Percentiles rank a stretch among this genome's conserved stretches.
phyloP scores from a whole-genome alignment of 129 eudicot species.

The Silybum marianum region DNA sequence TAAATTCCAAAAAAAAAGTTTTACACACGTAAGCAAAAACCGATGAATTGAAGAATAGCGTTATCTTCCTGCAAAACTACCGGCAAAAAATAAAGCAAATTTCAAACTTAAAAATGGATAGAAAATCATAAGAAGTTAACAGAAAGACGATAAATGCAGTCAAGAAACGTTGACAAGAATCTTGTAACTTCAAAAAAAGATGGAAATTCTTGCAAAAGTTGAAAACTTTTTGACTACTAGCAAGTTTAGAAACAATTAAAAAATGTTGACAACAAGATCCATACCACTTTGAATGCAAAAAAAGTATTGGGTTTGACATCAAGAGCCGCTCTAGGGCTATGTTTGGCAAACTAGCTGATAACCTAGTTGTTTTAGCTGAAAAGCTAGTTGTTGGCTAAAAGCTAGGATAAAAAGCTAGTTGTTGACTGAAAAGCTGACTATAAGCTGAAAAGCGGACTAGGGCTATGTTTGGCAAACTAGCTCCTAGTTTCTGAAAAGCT shows the following conservation, averaged over 20 bases:
- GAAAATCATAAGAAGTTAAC: not conserved
- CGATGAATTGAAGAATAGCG: not conserved
- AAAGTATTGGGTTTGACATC: not conserved
- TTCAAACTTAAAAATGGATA: not conserved
- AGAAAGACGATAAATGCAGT: not conserved
- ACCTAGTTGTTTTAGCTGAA: too few relatives aligned
- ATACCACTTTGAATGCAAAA: not conserved
- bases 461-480: not conserved
- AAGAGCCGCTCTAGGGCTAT: not conserved
- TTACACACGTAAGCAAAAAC: not conserved
- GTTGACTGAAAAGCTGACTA: not conserved
- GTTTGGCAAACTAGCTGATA: not conserved
- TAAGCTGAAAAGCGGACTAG: not conserved
- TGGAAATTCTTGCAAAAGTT: not conserved
- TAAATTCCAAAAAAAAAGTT: slow-evolving; percentile 3
- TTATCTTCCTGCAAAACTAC: not conserved
- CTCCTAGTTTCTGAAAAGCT: not conserved
- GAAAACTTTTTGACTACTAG: not conserved
- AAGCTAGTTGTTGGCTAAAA: not conserved
- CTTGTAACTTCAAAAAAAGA: not conserved
- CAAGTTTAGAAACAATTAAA: not conserved
- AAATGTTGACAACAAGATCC: not conserved
- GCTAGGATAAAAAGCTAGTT: too few relatives aligned
- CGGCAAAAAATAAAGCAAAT: not conserved
- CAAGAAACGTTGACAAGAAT: not conserved